Base-by-base conservation (phyloP, 2,329 filamentous ascomycete genomes). In the Knoxdaviesia proteae region DNA sequence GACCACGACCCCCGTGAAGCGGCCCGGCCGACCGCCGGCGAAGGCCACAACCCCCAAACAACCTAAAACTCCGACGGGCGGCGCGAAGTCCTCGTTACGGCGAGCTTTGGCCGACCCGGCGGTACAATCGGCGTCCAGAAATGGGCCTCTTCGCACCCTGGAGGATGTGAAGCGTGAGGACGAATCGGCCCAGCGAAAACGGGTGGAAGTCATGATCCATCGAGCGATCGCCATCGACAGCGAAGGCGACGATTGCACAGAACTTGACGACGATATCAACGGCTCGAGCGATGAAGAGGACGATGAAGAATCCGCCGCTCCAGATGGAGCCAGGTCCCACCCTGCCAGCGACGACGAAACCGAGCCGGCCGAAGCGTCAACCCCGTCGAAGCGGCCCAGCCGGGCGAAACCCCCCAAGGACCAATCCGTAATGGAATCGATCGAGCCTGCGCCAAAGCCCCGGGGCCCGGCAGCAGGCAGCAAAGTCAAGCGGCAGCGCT, bases 161-260 rank as follows among this genome's bases (percentile, higher is more conserved):
- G 42, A 41, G 36, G 32, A 41, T 35, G 36, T 9, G 33, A 36
- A 40, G 8, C 30, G 34, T 48, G 80, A 80, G 20, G 84, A 94
- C 59, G 76, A 81, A 40, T 94, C 87, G 5, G 88, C 87, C 2
- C 75, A 81, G 52, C 77, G 77, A 53, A 94, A 94, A 65, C 93
- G 83, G 56, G 81, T 80, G 29, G 69, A 77, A 42, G 73, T 75
- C 4, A 61, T 94, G 42, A 77, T 92, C 35, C 76, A 87, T 53
- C 76, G 77, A 38, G 75, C 77, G 6, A 65, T 80, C 7, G 67
- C 69, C 20, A 75, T 71, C 11, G 69, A 65, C 6, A 67, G 68
- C 31, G 79, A 74, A 52, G 79, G 86, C 39, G 80, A 84, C 32
- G 82, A 81, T 39, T 79, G 75, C 20, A 3, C 20, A 3, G 20